Evolutionary conservation across 768 basidiomycete genomes (phyloP), one percentile per base, ranked within the genome.

Genomic region (Amanita pseudoporphyria): DNA sequence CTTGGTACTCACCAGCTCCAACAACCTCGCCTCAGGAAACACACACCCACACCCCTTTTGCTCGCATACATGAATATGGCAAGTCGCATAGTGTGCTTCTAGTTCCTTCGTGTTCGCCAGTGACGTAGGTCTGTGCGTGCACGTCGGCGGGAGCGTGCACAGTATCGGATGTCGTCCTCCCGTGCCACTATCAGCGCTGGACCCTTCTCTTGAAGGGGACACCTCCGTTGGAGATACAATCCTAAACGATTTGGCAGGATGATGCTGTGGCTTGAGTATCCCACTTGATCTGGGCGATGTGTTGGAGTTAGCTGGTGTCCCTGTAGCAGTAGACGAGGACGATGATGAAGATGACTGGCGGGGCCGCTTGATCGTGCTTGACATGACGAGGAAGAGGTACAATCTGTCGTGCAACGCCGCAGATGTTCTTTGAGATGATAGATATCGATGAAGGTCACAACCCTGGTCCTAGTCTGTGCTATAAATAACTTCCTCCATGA

Each of bases 101-200:
- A 92, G 74, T 53, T 89, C 89, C 35, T 72, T 74, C 39, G 79
- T 74, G 57, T 75, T 74, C 1, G 73, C 68, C 38, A 92, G 72
- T n/a, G 71, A 68, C 1, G 86, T 87, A 1, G 86, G 77, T 1
- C 60, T 67, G 56, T 69, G 76, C 50, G 82, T 78, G 64, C 91
- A 94, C 37, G 88, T 92, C 16, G 91, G 91, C 1, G 90, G 87
- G 14, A 93, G 71, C 5, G 77, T 80, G 64, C 88, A 92, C 19
- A 84, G 57, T 16, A 88, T 60, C 1, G 70, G 70, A 45, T 66
- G 71, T 9, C 38, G 21, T 13, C 49, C 26, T 14, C 18, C 33
- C 33, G 6, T 10, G 26, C 19, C 24, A 9, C 30, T 40, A 21
- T 42, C 39, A 13, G 16, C 19, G 5, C 19, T 24, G 6, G 40